Evolutionary conservation across 2,329 filamentous ascomycete genomes (phyloP), one percentile per base, ranked within the genome.

Genomic region (Daldinia eschscholtzii): DNA sequence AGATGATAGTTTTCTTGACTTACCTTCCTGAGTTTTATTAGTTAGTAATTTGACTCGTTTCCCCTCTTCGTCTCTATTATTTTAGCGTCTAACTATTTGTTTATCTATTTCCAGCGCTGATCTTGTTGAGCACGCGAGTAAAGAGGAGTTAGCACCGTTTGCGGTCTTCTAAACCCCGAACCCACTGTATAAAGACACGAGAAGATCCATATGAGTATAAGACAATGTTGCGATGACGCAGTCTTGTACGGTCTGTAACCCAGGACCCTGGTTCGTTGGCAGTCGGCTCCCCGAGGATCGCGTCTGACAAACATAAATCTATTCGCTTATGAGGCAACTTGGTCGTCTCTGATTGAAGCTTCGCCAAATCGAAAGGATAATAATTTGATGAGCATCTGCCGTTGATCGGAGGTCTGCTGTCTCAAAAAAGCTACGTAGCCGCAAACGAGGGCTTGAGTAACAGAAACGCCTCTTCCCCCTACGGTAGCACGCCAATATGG

Each of bases 361-460:
- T 71, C 67, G 35, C 57, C 12, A 56, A 64, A 66, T 48, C 26
- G 35, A 50, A 60, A 71, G 35, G 65, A 74, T 69, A 75, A 72
- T 70, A 66, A 53, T 71, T 71, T 71, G 72, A 58, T 39, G 46
- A 60, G 67, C 71, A 39, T 58, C 46, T 72, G 73, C 75, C 75
- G 75, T 72, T 74, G 57, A 77, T 77, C 75, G 75, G 75, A 77
- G 74, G 59, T 30, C 63, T 67, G 39, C 41, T 70, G 57, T 57
- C 64, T 64, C 35, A 26, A 37, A 55, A 59, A 57, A 62, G 56
- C 68, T 70, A 63, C 65, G 64, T 72, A 70, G 68, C 65, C 70
- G 67, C 61, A 69, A 61, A 63, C 62, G 48, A 67, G 59, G 57
- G 41, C 33, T 63, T 69, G 64, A 66, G 64, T 70, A 70, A 69